Evolutionary conservation across 176 grass and related monocot genomes (phyloP), one percentile per base, ranked within the genome.

Genomic region (Musa beccarii): DNA sequence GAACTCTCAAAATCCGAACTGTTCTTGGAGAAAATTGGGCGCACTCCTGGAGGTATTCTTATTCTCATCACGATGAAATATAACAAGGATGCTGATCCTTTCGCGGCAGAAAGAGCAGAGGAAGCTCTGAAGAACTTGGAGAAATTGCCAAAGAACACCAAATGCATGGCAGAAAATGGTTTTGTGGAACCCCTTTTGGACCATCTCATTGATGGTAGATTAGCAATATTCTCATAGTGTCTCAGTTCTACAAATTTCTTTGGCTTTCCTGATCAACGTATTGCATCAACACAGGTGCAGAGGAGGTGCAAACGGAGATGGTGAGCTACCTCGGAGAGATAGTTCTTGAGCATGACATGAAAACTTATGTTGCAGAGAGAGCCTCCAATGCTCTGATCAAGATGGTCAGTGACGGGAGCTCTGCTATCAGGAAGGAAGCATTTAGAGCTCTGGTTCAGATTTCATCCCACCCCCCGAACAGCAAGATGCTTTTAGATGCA

Each of bases 271-370:
- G n/a, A 22, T 53, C 49, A 54, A 21, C 25, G 21, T 10, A 20
- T 51, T 73, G 51, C n/a, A 54, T 53, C 9, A 8, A 52, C 16
- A 71, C 86, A 99, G 96, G 96, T 8, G 75, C 85, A 23, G 96
- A 92, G 85, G 85, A 92, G 28, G 83, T 86, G 21, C 96, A 95
- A 63, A 95, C 86, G 89, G 91, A 99, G 83, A 99, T 99, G 91
- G 89, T 95, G 12, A 78, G 83, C 79, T 99, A 99, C 76, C 90
- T 99, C 1, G 84, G 96, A 0, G 96, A 95, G 49, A 79, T 99
- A 43, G 76, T 89, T 19, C 89, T 89, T 11, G 89, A 92, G 83
- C 86, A 95, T 70, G 96, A 99, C 52, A 89, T 99, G 92, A 88
- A 84, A 63, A 89, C 91, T 73, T 84, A 81, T 61, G 83, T 95